Percentiles rank a stretch among this genome's conserved stretches.
These are phyloP conservation scores for Dunaliella salina DNA, from an alignment of 163 green algal species.

Conservation along the genomic window DNA sequence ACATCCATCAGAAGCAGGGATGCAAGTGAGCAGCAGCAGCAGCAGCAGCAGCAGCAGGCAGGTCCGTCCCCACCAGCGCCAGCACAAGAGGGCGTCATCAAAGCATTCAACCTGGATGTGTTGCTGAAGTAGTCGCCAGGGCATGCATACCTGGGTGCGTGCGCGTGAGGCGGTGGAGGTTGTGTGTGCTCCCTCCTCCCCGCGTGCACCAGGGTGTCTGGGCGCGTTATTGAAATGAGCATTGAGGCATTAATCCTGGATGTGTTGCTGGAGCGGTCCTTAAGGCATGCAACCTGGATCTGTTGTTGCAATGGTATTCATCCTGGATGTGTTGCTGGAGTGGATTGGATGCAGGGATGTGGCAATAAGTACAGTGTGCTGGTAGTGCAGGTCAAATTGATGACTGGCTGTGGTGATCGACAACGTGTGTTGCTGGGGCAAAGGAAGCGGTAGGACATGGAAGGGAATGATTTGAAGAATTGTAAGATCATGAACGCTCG, in stretches of 20 bases:
- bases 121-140: no score
- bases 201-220: no score
- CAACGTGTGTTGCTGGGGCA: no score
- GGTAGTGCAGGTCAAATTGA: no score
- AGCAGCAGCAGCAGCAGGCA: not conserved
- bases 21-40: not conserved
- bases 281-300: slow-evolving; percentile 21
- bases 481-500: no score
- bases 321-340: not conserved
- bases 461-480: no score
- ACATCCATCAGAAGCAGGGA: slow-evolving; percentile 9
- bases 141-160: no score
- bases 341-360: not conserved
- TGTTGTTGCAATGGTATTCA: slow-evolving; percentile 15
- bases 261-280: not conserved
- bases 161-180: no score
- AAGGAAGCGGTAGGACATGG: no score
- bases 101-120: slow-evolving; percentile 36
- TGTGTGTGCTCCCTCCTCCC: no score
- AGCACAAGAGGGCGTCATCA: slow-evolving; percentile 26
- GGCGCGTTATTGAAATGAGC: slow-evolving; percentile 19
- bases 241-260: not conserved
- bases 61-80: not conserved
- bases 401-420: no score
- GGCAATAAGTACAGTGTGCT: no score